Conservation (phyloP, 306 rosid species). For the Luffa acutangula region DNA sequence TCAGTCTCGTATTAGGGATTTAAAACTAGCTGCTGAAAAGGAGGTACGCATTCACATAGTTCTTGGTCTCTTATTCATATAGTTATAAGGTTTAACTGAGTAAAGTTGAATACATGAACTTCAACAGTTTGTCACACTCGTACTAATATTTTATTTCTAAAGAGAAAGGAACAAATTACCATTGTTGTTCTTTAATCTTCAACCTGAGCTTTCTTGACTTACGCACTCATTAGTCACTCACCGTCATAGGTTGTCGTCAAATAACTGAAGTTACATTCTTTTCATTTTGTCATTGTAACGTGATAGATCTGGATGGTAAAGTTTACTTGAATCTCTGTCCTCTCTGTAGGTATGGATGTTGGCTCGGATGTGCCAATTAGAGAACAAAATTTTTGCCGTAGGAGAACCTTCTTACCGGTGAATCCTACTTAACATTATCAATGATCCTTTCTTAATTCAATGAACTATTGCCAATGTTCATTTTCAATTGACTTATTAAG, state of each 20-base stretch:
- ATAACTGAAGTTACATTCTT: not conserved
- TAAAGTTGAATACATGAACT: not conserved
- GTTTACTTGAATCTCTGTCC: conserved; percentile 1
- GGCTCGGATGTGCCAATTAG: conserved; percentile 96
- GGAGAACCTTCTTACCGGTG: conserved; percentile 95
- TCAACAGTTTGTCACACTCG: not conserved
- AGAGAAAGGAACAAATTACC: not conserved
- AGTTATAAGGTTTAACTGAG: not conserved
- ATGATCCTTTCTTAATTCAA: conserved; percentile 10
- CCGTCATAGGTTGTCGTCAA: not conserved
- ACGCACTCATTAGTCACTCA: not conserved
- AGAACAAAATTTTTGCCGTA: conserved; percentile 85
- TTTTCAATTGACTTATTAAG: conserved; percentile 1
- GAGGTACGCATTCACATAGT: conserved; percentile 43
- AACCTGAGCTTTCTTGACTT: not conserved
- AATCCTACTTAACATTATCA: conserved; percentile 12
- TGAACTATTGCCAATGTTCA: not conserved
- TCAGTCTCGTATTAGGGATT: conserved; percentile 75
- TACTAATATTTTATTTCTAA: not conserved
- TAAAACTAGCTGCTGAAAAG: conserved; percentile 78
- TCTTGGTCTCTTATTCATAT: not conserved
- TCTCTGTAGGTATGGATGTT: conserved; percentile 79
- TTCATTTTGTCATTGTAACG: not conserved
- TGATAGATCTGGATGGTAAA: not conserved
- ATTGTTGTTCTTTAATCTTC: not conserved